phyloP scores from a whole-genome alignment of 129 eudicot species.

The Lactuca saligna region DNA sequence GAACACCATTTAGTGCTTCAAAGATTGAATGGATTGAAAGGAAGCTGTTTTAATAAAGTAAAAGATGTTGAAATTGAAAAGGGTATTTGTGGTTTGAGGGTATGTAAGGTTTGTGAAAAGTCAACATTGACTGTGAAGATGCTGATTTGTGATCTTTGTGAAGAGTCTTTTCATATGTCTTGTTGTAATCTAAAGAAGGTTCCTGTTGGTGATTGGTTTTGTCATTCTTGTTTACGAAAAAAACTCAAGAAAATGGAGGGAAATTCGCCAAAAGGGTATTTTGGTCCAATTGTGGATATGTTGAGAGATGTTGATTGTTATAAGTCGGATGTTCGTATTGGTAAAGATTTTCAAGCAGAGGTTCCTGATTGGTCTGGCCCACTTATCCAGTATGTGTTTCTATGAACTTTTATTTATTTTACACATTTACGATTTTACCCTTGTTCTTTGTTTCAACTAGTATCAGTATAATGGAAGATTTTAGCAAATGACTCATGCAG shows the following conservation, averaged over 20 bases:
- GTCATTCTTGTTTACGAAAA: conserved; percentile 61
- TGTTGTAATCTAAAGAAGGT: conserved; percentile 59
- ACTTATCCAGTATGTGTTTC: conserved; percentile 50
- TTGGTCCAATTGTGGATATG: conserved; percentile 56
- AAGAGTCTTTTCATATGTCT: conserved; percentile 67
- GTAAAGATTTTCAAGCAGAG: conserved; percentile 79
- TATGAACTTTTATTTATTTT: background rate
- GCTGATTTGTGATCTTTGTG: conserved; percentile 83
- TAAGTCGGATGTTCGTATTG: conserved; percentile 62
- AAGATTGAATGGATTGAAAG: background rate
- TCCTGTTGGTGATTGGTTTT: conserved; percentile 67
- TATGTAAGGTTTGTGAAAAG: conserved; percentile 56
- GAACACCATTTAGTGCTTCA: conserved; percentile 49
- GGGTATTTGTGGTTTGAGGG: conserved; percentile 36
- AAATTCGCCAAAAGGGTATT: conserved; percentile 35
- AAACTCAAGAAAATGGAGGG: conserved; percentile 49
- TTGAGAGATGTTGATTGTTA: conserved; percentile 47
- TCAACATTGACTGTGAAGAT: conserved; percentile 44
- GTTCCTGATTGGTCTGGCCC: conserved; percentile 81
- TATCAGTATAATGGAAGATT: too few relatives aligned
- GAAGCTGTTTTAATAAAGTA: conserved; percentile 17
- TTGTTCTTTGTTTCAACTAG: too few relatives aligned
- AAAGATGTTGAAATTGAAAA: conserved; percentile 11
- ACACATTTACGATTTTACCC: background rate
- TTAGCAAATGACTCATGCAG: conserved; percentile 33